Base-by-base conservation (phyloP, 169 alveolate genomes). In the Theileria sp. region DNA sequence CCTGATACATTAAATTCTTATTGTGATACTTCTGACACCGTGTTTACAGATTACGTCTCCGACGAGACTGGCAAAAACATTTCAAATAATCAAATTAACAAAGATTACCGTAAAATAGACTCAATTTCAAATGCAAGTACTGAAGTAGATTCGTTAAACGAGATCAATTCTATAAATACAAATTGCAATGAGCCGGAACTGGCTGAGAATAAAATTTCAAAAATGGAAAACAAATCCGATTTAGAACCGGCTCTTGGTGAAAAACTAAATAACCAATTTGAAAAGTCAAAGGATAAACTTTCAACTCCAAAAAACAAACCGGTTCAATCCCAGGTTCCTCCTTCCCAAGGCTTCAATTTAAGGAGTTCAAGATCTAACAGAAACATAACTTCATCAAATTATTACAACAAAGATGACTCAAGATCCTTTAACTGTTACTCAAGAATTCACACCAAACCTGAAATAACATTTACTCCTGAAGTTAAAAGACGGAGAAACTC, bases 61-160 rank as follows among this genome's bases (percentile, higher is more conserved):
- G 73, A 72, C 15, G 32, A 30, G 17, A 17, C 68, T 30, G 13
- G 19, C 15, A n/a, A 79, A 32, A 62, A 64, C 15, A 26, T 13
- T 26, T 13, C 68, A 69, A 23, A 49, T 23, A 19, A 64, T 32
- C 56, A 38, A 49, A 15, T 44, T 67, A 61, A 67, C 87, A 34
- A 50, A 34, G 25, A 74, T 30, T 25, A 15, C 58, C 54, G 32
- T 51, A 38, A 74, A 15, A 51, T 50, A 25, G 25, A 69, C n/a
- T 19, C 77, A 50, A 36, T 51, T 23, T 21, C 61, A 51, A 69
- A 21, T 36, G 61, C 67, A 69, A 69, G 51, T 23, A 32, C 77
- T 32, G 65, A 69, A 23, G 51, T 25, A 58, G 77, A 34, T 28
- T 21, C 32, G 50, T 64, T 30, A 38, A 19, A 64, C 23, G 72